Evolutionary conservation across 2,329 filamentous ascomycete species (phyloP).

Genomic region (Aspergillus tubingensis): DNA sequence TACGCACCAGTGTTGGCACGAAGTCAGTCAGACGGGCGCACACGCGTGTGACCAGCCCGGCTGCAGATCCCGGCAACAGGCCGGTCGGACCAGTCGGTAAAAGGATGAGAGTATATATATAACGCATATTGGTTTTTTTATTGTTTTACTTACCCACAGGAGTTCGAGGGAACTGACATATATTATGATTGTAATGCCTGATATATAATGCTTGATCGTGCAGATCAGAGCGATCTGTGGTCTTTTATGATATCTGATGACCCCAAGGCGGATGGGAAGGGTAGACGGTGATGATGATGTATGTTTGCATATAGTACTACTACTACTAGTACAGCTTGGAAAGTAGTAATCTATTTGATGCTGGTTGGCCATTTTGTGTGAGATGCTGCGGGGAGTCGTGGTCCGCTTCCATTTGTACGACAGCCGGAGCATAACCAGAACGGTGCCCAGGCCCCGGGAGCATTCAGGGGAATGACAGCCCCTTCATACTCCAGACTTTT

Average conservation of each 20-base stretch:
- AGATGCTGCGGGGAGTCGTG: background rate
- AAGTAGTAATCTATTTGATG: background rate
- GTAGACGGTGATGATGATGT: background rate
- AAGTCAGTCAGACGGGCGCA: background rate
- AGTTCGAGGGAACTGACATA: background rate
- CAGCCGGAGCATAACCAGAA: background rate
- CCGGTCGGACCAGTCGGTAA: background rate
- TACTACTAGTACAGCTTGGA: background rate
- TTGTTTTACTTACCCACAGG: background rate
- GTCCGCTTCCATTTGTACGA: conserved; percentile 6
- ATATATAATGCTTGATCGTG: conserved; percentile 4
- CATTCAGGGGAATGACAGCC: background rate
- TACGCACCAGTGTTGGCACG: background rate
- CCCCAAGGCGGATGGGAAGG: background rate
- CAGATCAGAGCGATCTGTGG: conserved; percentile 13
- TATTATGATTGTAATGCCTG: conserved; percentile 5
- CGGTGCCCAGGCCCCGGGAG: background rate
- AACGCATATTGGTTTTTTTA: background rate
- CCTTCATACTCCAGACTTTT: background rate
- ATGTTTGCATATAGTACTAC: background rate
- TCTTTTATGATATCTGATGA: conserved; percentile 12
- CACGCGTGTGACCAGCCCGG: background rate
- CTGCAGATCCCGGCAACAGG: background rate
- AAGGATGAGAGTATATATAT: conserved; percentile 4
- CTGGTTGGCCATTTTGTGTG: background rate